Evolutionary conservation across 768 basidiomycete species (phyloP).

Genomic region (Kwoniella dendrophila): DNA sequence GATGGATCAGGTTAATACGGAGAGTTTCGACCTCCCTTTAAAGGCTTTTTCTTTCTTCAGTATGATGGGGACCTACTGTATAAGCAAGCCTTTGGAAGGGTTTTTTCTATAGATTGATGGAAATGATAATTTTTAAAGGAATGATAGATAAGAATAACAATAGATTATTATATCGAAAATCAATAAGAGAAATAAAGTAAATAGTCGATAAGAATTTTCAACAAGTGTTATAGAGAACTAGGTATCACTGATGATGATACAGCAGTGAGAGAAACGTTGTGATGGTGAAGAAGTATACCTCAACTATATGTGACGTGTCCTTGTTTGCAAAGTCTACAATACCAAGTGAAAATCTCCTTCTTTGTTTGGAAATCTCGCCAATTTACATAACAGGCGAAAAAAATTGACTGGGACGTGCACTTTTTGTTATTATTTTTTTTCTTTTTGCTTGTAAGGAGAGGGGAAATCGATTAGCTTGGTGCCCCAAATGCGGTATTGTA

Average conservation of each 20-base stretch:
- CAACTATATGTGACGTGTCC: constrained; percentile 5
- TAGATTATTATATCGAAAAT: background rate
- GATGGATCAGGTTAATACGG: background rate
- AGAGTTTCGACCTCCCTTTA: constrained; percentile 6
- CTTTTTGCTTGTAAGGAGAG: no score
- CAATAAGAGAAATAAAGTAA: background rate
- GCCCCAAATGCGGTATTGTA: constrained; percentile 9
- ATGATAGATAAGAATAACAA: background rate
- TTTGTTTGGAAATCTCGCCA: background rate
- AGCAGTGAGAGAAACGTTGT: background rate
- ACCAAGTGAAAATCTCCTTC: no score
- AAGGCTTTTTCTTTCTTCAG: background rate
- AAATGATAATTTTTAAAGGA: background rate
- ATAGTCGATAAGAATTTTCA: background rate
- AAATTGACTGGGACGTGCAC: constrained; percentile 14
- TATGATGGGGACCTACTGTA: background rate
- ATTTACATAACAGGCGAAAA: background rate
- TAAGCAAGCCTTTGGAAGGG: background rate
- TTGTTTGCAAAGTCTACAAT: no score
- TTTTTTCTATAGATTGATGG: background rate
- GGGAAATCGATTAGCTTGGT: no score
- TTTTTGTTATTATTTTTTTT: no score
- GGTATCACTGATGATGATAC: background rate
- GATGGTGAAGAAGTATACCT: background rate
- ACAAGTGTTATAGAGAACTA: background rate